Conservation (phyloP, 345 rosid genomes). For the Euphorbia pulcherrima region DNA sequence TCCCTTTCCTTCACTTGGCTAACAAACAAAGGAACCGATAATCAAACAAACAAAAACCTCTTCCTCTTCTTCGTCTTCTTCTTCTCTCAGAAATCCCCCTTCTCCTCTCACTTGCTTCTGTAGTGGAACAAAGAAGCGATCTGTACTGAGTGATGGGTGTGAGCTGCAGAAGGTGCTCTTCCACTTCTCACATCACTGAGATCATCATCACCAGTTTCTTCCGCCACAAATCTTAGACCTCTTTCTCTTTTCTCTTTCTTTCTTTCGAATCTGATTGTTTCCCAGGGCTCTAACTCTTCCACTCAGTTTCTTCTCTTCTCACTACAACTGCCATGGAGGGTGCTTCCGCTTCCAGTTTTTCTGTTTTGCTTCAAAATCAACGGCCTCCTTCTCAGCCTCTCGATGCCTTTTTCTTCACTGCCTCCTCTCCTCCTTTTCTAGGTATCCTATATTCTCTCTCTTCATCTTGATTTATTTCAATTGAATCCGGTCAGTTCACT, state of each 20-base stretch:
- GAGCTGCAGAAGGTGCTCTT: conserved; percentile 54
- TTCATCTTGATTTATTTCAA: not conserved
- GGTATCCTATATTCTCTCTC: conserved; percentile 29
- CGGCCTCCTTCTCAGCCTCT: conserved; percentile 38
- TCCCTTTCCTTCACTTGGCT: too few species aligned
- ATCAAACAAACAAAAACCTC: conserved; percentile 3
- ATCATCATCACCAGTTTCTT: conserved; percentile 79
- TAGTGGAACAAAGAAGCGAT: not conserved
- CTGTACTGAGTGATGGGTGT: conserved; percentile 57
- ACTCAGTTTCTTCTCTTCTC: not conserved
- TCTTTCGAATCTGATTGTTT: not conserved
- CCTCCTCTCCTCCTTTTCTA: conserved; percentile 40
- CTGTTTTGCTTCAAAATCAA: conserved; percentile 43
- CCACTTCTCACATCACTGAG: conserved; percentile 67
- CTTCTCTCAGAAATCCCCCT: not conserved
- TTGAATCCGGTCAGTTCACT: not conserved
- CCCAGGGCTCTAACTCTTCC: conserved; percentile 21
- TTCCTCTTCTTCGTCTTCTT: not conserved
- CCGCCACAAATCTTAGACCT: conserved; percentile 50
- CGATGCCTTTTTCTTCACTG: conserved; percentile 44
- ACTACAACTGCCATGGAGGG: conserved; percentile 38
- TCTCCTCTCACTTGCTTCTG: not conserved
- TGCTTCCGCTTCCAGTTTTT: conserved; percentile 31
- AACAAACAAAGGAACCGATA: not conserved
- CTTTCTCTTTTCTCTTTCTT: not conserved